Evolutionary conservation across 2,329 filamentous ascomycete species (phyloP).

Genomic region (Teratosphaeria gauchensis): DNA sequence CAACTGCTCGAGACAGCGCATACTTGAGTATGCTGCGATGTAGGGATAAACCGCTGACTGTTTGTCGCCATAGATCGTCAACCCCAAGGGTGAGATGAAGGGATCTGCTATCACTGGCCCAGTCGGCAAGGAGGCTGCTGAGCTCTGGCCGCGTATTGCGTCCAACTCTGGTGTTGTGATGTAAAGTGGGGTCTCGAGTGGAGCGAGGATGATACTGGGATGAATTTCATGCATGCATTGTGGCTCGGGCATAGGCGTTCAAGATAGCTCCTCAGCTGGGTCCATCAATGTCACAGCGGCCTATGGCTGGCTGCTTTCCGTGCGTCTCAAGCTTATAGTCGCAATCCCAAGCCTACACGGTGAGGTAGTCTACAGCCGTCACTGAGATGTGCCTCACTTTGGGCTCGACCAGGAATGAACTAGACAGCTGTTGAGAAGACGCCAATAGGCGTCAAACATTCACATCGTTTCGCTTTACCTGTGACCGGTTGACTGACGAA

Average conservation of each 20-base stretch:
- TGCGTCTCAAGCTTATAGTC: background rate
- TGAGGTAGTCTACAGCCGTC: background rate
- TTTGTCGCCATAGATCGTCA: slow-evolving; percentile 68
- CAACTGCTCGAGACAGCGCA: background rate
- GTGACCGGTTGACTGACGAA: no score
- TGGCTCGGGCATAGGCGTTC: background rate
- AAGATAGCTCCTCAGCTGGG: background rate
- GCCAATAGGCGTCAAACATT: no score
- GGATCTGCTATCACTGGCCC: slow-evolving; percentile 98
- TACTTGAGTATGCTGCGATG: background rate
- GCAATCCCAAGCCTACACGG: background rate
- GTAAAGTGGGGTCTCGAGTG: slow-evolving; percentile 42
- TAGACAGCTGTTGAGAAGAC: no score
- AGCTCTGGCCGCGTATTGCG: slow-evolving; percentile 99
- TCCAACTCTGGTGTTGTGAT: slow-evolving; percentile 99
- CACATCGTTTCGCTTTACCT: no score
- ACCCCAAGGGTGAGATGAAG: slow-evolving; percentile 99
- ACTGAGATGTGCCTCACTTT: no score
- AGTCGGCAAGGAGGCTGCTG: slow-evolving; percentile 98
- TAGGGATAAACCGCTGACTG: slow-evolving; percentile 4
- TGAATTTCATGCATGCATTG: background rate
- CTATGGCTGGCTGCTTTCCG: background rate
- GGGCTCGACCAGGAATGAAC: no score
- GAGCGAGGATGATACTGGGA: background rate
- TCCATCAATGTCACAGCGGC: background rate